phyloP scores from a whole-genome alignment of 2,329 filamentous ascomycete species.

The Dothiorella sarmentorum region DNA sequence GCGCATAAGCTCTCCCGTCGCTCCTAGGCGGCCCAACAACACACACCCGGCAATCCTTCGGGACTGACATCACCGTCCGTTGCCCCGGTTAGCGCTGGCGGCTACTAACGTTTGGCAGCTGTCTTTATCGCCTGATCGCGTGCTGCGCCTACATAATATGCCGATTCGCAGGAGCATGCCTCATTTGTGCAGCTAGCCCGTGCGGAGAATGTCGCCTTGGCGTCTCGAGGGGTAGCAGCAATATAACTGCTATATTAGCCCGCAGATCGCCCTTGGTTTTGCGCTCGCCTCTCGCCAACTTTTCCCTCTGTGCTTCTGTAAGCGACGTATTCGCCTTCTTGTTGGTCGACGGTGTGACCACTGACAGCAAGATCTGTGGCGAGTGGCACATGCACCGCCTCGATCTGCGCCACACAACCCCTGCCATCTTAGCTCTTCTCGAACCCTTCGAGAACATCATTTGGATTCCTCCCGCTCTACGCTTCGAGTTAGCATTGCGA shows the following conservation, averaged over 20 bases:
- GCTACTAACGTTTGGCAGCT: background rate
- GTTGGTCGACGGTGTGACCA: too few species aligned
- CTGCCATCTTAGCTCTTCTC: background rate
- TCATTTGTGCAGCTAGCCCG: background rate
- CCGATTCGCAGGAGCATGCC: slow-evolving; percentile 11
- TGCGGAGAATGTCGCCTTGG: background rate
- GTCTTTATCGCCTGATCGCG: background rate
- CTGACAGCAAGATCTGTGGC: too few species aligned
- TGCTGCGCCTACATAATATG: background rate
- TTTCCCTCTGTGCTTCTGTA: background rate
- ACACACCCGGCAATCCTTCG: too few species aligned
- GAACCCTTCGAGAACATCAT: background rate
- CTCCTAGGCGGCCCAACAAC: background rate
- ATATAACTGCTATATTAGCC: background rate
- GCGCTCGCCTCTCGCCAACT: background rate
- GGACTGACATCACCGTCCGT: too few species aligned
- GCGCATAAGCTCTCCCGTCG: background rate
- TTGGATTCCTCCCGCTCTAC: background rate
- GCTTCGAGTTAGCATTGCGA: background rate
- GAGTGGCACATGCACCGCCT: background rate
- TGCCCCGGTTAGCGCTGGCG: too few species aligned
- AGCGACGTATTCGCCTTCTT: background rate
- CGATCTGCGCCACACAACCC: background rate
- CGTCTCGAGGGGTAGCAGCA: background rate
- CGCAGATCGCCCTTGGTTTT: background rate